Conservation (phyloP, 371 early-diverging fungal genomes). For the Lichtheimia corymbifera region DNA sequence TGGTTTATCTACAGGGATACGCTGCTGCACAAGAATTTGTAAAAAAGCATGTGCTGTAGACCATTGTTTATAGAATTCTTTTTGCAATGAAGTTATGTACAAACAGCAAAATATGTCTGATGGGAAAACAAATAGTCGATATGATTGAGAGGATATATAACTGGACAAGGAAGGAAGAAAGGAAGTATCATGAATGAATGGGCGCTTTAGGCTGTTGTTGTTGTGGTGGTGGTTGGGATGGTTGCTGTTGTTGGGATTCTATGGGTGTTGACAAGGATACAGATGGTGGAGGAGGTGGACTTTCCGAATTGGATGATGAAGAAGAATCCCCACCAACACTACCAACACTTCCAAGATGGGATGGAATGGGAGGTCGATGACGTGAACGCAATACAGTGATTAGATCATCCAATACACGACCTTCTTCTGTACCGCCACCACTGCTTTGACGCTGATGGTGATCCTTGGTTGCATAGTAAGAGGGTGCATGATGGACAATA, state of each 20-base stretch:
- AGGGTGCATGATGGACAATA: slow-evolving; percentile 2
- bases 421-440: slow-evolving; percentile 6
- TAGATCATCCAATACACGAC: slow-evolving; percentile 22
- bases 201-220: not conserved
- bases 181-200: not conserved
- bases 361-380: slow-evolving; percentile 21
- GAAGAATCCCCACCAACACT: not conserved
- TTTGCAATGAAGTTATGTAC: slow-evolving; percentile 8
- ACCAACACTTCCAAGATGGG: slow-evolving; percentile 4
- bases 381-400: slow-evolving; percentile 18
- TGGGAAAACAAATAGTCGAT: slow-evolving; percentile 4
- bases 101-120: not conserved
- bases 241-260: not conserved
- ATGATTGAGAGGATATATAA: not conserved
- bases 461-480: not conserved
- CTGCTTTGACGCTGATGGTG: not conserved
- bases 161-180: not conserved
- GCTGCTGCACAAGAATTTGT: slow-evolving; percentile 22
- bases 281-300: not conserved
- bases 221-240: not conserved
- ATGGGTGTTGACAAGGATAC: not conserved
- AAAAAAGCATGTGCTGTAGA: slow-evolving; percentile 19
- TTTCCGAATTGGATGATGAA: slow-evolving; percentile 6
- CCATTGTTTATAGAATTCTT: not conserved
- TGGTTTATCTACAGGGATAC: slow-evolving; percentile 14